phyloP scores from a whole-genome alignment of 2,329 filamentous ascomycete genomes.

The Aspergillus sp. region DNA sequence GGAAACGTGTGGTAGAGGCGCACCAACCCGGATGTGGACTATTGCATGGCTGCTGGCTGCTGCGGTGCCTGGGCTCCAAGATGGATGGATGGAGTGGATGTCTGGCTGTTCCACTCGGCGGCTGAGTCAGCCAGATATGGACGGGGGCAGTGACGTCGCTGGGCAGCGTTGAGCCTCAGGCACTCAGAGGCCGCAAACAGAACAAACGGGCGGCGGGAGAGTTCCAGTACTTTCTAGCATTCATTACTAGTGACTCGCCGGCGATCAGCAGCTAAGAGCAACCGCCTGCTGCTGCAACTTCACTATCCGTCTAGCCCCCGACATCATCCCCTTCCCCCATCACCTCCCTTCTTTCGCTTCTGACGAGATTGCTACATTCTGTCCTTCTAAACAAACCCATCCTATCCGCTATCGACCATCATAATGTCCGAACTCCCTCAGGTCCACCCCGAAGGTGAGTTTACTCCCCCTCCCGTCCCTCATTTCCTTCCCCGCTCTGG shows the following conservation, averaged over 20 bases:
- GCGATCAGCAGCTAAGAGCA: conserved; percentile 28
- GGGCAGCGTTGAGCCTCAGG: conserved; percentile 22
- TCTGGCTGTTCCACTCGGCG: neutral
- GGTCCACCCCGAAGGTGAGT: conserved; percentile 51
- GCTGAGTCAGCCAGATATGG: neutral
- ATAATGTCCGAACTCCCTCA: conserved; percentile 33
- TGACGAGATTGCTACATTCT: conserved; percentile 6
- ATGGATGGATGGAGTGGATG: neutral
- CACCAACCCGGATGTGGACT: neutral
- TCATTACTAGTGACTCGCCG: neutral
- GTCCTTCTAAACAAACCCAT: conserved; percentile 4
- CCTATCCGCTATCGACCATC: conserved; percentile 10
- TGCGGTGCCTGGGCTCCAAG: neutral
- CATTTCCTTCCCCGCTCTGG: conserved; percentile 34
- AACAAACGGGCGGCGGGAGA: conserved; percentile 32
- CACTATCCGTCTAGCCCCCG: conserved; percentile 18
- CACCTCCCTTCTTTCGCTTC: conserved; percentile 12
- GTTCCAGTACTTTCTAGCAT: conserved; percentile 47
- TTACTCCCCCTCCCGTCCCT: conserved; percentile 15
- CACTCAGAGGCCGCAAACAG: conserved; percentile 30
- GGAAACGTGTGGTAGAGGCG: neutral
- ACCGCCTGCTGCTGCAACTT: conserved; percentile 19
- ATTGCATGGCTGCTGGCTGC: conserved; percentile 5
- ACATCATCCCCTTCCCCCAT: conserved; percentile 8
- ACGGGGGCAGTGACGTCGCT: conserved; percentile 11